Evolutionary conservation across 1,284 basidiomycete genomes (phyloP).

Genomic region (Lentinula novae-zelandiae): DNA sequence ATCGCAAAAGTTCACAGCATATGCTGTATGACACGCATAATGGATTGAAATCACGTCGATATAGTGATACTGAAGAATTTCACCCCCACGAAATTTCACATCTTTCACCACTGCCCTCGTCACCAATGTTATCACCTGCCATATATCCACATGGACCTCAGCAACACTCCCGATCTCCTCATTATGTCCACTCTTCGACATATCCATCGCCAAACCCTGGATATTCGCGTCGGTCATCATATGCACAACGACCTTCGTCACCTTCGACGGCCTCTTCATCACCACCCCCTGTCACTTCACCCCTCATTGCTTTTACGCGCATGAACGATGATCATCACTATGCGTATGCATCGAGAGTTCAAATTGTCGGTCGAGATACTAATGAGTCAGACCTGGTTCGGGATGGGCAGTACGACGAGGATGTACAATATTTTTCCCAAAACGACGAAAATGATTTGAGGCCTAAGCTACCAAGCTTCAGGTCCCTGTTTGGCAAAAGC

Average conservation of each 20-base stretch:
- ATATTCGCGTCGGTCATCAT: not conserved
- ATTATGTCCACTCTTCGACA: not conserved
- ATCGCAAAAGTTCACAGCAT: not conserved
- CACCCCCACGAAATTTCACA: not conserved
- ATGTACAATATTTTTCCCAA: not conserved
- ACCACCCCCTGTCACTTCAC: not conserved
- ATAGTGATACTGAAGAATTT: not conserved
- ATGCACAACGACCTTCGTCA: not conserved
- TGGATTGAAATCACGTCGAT: not conserved
- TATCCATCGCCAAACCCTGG: not conserved
- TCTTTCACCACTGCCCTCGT: not conserved
- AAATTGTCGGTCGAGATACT: not conserved
- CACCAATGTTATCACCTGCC: not conserved
- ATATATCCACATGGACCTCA: not conserved
- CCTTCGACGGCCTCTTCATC: constrained; percentile 1
- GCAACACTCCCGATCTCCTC: not conserved
- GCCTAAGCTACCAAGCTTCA: constrained; percentile 4
- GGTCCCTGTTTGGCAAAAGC: not conserved
- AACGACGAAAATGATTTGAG: not conserved
- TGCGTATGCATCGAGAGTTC: not conserved
- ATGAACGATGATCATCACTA: not conserved
- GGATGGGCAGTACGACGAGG: not conserved
- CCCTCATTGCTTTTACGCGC: not conserved
- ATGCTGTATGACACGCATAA: not conserved
- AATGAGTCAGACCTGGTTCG: not conserved